Conservation (phyloP, 805 yeast species). For the Ogataea degrootiae region DNA sequence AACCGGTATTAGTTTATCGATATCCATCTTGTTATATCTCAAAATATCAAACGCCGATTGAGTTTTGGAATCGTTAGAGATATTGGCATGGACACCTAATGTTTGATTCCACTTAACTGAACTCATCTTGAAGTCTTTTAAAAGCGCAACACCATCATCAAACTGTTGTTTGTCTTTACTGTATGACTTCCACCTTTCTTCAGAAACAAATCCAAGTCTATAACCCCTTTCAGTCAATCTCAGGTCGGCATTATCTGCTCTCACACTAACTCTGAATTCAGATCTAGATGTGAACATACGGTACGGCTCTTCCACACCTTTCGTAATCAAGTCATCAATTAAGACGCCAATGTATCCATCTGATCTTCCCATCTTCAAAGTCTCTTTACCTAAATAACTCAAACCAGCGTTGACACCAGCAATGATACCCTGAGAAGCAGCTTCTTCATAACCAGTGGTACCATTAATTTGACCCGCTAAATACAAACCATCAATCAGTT, state of each 20-base stretch:
- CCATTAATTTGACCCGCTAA: slow-evolving; percentile 98
- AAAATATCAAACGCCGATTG: slow-evolving; percentile 70
- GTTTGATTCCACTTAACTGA: slow-evolving; percentile 60
- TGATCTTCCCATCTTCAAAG: slow-evolving; percentile 59
- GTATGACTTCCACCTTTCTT: slow-evolving; percentile 50
- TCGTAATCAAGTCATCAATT: slow-evolving; percentile 89
- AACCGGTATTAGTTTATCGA: slow-evolving; percentile 33
- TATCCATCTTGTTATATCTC: slow-evolving; percentile 43
- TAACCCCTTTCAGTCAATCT: slow-evolving; percentile 72
- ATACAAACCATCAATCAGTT: slow-evolving; percentile 67
- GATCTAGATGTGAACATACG: slow-evolving; percentile 97
- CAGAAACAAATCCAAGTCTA: slow-evolving; percentile 59
- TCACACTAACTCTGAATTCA: slow-evolving; percentile 82
- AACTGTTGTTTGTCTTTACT: slow-evolving; percentile 39
- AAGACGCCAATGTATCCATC: slow-evolving; percentile 92
- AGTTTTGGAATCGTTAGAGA: slow-evolving; percentile 49
- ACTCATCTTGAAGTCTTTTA: slow-evolving; percentile 43
- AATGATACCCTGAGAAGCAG: slow-evolving; percentile 92
- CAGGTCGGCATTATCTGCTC: slow-evolving; percentile 92
- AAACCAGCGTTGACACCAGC: slow-evolving; percentile 97
- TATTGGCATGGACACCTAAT: slow-evolving; percentile 37
- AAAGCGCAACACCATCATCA: slow-evolving; percentile 38
- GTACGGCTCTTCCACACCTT: slow-evolving; percentile 96
- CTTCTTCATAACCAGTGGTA: slow-evolving; percentile 98
- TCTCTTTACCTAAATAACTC: slow-evolving; percentile 33